Conservation (phyloP, 805 yeast species). For the Yamadazyma takamatsuzukensis region DNA sequence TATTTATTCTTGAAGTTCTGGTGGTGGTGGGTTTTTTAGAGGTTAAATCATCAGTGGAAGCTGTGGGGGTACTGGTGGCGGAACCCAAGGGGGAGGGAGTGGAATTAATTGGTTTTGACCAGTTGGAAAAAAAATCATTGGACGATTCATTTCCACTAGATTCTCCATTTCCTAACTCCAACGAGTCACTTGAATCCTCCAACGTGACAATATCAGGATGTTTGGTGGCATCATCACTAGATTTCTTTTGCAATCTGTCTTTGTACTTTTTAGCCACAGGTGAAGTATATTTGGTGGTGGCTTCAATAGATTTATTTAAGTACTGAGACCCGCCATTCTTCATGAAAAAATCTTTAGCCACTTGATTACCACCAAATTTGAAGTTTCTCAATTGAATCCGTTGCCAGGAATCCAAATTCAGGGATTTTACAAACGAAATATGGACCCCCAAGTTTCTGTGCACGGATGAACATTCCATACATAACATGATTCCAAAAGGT, state of each 20-base stretch:
- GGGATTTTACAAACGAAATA: conserved; percentile 89
- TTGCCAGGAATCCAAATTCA: conserved; percentile 92
- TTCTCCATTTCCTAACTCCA: conserved; percentile 23
- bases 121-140: conserved; percentile 88
- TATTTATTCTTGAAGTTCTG: conserved; percentile 14
- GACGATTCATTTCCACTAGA: conserved; percentile 41
- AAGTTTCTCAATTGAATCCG: conserved; percentile 84
- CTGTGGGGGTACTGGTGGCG: conserved; percentile 41
- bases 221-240: conserved; percentile 58
- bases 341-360: conserved; percentile 75
- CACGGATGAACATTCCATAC: conserved; percentile 92
- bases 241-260: conserved; percentile 70
- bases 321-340: conserved; percentile 83
- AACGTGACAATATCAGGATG: conserved; percentile 75
- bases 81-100: conserved; percentile 51
- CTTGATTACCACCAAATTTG: conserved; percentile 90
- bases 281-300: conserved; percentile 76
- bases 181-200: conserved; percentile 28
- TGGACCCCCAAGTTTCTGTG: conserved; percentile 97
- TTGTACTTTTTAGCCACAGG: conserved; percentile 77
- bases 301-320: conserved; percentile 47
- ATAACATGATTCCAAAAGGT: conserved; percentile 88
- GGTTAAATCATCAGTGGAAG: conserved; percentile 31
- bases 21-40: conserved; percentile 15
- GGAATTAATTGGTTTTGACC: conserved; percentile 74